Percentiles rank a stretch among this genome's conserved stretches.
These are phyloP conservation scores for Avena insularis DNA, from an alignment of 176 grass and related monocot genomes.

Conservation along the genomic window DNA sequence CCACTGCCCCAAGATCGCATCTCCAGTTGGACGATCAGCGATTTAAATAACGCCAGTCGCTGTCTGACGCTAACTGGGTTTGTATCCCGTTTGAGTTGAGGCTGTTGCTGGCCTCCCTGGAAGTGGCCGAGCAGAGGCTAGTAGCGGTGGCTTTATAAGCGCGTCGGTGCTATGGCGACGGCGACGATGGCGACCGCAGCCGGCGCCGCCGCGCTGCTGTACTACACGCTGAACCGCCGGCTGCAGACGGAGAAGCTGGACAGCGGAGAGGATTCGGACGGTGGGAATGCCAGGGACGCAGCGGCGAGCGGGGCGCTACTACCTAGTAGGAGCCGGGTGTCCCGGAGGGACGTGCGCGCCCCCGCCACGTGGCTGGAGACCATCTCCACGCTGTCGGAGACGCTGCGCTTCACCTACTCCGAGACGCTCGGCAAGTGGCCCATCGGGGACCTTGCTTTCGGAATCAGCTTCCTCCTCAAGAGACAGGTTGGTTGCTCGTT, in stretches of 20 bases:
- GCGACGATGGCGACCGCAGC: slow-evolving; percentile 83
- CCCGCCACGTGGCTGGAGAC: slow-evolving; percentile 95
- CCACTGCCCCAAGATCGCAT: slow-evolving; percentile 49
- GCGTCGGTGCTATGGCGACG: slow-evolving; percentile 52
- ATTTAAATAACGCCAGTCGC: slow-evolving; percentile 5
- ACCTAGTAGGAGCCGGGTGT: slow-evolving; percentile 58
- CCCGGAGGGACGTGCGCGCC: slow-evolving; percentile 74
- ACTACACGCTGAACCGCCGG: slow-evolving; percentile 71
- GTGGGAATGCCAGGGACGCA: slow-evolving; percentile 37
- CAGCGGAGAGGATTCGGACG: slow-evolving; percentile 54
- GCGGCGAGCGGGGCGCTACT: background rate
- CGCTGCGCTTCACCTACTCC: slow-evolving; percentile 87
- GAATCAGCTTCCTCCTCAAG: slow-evolving; percentile 93
- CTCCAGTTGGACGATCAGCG: background rate
- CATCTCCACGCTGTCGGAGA: slow-evolving; percentile 94
- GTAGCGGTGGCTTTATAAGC: background rate
- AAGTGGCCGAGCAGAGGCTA: background rate
- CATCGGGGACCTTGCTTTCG: slow-evolving; percentile 91
- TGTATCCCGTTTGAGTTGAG: background rate
- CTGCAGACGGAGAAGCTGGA: slow-evolving; percentile 56
- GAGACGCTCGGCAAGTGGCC: slow-evolving; percentile 99
- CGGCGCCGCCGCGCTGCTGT: slow-evolving; percentile 72
- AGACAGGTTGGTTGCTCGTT: slow-evolving; percentile 62
- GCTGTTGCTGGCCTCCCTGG: background rate
- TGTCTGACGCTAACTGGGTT: background rate